phyloP scores from a whole-genome alignment of 225 moss, liverwort and hornwort genomes.

The Ulota crispa region DNA sequence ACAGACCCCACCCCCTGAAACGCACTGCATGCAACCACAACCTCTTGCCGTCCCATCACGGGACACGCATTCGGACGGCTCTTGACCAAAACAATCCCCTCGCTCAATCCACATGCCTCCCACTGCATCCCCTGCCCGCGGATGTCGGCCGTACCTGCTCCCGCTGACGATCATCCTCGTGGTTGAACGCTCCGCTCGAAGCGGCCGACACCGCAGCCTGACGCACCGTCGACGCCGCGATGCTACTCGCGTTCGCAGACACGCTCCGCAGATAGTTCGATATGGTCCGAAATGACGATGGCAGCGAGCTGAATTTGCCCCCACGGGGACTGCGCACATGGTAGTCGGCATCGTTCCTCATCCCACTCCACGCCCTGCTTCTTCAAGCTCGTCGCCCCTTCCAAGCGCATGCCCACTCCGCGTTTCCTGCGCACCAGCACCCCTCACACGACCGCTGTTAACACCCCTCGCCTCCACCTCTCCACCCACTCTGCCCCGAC shows the following conservation, averaged over 20 bases:
- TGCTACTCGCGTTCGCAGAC: constrained; percentile 93
- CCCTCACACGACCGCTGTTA: constrained; percentile 36
- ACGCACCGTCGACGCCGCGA: constrained; percentile 90
- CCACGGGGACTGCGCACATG: constrained; percentile 96
- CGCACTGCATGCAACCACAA: not conserved
- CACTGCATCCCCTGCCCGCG: too few relatives aligned
- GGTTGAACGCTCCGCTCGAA: constrained; percentile 74
- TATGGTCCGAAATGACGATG: constrained; percentile 85
- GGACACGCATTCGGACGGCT: too few relatives aligned
- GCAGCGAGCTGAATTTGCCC: constrained; percentile 88
- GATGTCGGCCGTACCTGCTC: constrained; percentile 67
- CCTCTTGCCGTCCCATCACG: not conserved
- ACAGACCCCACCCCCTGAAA: not conserved
- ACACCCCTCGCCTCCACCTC: not conserved
- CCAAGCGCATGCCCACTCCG: constrained; percentile 85
- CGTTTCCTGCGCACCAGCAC: constrained; percentile 53
- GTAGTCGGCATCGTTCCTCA: constrained; percentile 99
- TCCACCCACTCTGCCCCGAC: not conserved
- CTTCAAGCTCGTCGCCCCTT: constrained; percentile 24
- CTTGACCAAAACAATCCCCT: too few relatives aligned
- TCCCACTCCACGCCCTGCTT: constrained; percentile 67
- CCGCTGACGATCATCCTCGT: constrained; percentile 93
- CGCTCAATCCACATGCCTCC: too few relatives aligned
- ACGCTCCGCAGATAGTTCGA: constrained; percentile 93
- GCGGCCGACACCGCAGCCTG: constrained; percentile 80